Evolutionary conservation across 1,284 basidiomycete genomes (phyloP), one percentile per base, ranked within the genome.

Genomic region (Xanthoconium separans): DNA sequence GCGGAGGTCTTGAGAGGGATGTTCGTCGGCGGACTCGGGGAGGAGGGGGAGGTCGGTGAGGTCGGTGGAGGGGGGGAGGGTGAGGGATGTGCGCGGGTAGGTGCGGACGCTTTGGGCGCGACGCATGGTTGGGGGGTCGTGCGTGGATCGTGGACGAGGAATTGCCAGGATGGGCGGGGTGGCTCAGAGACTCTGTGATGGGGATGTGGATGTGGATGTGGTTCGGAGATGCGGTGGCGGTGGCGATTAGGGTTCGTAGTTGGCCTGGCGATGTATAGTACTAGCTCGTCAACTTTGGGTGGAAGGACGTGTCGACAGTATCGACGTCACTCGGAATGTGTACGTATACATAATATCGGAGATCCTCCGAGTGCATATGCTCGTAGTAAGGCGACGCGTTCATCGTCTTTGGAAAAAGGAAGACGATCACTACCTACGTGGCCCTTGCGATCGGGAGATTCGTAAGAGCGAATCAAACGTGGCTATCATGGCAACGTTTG

Each of bases 101-200:
- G 82, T 74, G 56, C 84, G 76, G 31, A 82, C 72, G 56, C 78
- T 83, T 59, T 84, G 82, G 36, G 80, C 74, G 50, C 80, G 77
- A 47, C 80, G 76, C 80, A 83, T 81, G 16, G 37, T 10, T n/a
- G n/a, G 37, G n/a, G n/a, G 16, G n/a, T 34, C 12, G 12, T 11
- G 15, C 8, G 36, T 37, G 36, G 36, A 9, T 2, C 4, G 36
- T 37, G n/a, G 39, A 10, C 39, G 36, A 22, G 22, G 22, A 22
- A 22, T 22, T 22, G 22, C 4, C 22, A 22, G 22, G 22, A 22
- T 22, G 22, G 22, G 4, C 22, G 22, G 22, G n/a, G 36, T 13
- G 36, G 27, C 27, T 27, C 27, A 27, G 27, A 27, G 27, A 33
- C 30, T 31, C 3, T 8, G 30, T 31, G 31, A 13, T 33, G 33